These are phyloP conservation scores for Neopestalotiopsis clavispora DNA, from an alignment of 2,329 filamentous ascomycete species.

Conservation along the genomic window DNA sequence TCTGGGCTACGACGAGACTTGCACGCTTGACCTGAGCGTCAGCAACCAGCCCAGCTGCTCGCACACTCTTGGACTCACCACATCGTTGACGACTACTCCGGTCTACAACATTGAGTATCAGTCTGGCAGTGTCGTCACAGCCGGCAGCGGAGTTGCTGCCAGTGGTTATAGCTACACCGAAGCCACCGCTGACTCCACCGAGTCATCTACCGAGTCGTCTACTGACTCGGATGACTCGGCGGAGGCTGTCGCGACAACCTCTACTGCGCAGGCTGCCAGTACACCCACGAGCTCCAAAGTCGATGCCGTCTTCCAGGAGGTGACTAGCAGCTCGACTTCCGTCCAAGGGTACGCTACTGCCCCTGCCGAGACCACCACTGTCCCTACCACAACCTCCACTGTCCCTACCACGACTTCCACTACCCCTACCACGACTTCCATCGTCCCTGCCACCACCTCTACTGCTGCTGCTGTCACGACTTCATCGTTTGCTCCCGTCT, in stretches of 20 bases:
- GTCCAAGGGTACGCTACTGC: background rate
- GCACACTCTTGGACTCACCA: conserved; percentile 45
- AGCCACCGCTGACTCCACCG: background rate
- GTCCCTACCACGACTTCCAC: background rate
- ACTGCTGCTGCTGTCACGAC: background rate
- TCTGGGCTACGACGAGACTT: conserved; percentile 56
- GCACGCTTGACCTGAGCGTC: conserved; percentile 50
- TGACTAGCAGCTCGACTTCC: conserved; percentile 12
- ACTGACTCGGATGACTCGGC: too few species aligned
- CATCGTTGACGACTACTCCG: conserved; percentile 39
- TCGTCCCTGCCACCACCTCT: background rate
- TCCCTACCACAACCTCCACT: too few species aligned
- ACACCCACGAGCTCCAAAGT: background rate
- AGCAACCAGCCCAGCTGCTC: conserved; percentile 58
- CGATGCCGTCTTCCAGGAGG: conserved; percentile 11
- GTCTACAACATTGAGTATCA: conserved; percentile 55
- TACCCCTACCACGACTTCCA: too few species aligned
- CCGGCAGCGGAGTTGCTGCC: conserved; percentile 10
- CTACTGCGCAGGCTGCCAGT: background rate
- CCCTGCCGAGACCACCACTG: background rate
- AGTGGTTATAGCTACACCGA: conserved; percentile 7
- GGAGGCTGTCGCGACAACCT: background rate
- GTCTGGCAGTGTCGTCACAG: conserved; percentile 34
- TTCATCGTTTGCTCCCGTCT: background rate
- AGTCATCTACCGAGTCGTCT: too few species aligned